Base-by-base conservation (phyloP, 345 rosid genomes). In the Sonneratia caseolaris region DNA sequence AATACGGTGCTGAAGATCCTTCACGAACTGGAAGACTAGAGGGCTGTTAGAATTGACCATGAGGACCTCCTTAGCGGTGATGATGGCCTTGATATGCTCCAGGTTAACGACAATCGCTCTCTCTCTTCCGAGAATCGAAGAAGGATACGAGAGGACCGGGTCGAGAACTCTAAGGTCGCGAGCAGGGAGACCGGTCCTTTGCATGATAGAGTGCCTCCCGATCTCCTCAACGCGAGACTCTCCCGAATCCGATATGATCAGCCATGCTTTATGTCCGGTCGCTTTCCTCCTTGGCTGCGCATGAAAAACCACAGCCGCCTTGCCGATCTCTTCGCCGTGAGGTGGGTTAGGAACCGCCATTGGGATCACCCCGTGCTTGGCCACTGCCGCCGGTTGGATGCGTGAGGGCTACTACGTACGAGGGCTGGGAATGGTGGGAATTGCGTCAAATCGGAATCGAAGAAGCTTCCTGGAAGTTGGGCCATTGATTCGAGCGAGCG, bases 61-160 rank as follows among this genome's bases (percentile, higher is more conserved):
- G 38, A 82, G 14, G 12, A 86, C 80, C 78, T 86, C 87, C 53
- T 68, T 74, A 66, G 89, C 83, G 5, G 87, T 84, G 72, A 86
- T 75, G 48, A 86, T 78, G 35, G 86, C 87, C 74, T 77, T 84
- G 66, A 86, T 82, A 75, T 84, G 89, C 70, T 84, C 89, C 67
- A 86, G 51, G 65, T 84, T 86, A 48, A 84, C 69, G 48, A 84
- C 86, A 48, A 82, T 81, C 27, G 87, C 86, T 57, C 87, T 66
- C 73, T 84, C 89, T 48, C 89, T 71, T 8, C 89, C 87, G 22
- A 86, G 76, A 45, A 86, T 81, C 40, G 89, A 75, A 16, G 89
- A 86, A 1, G 87, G 89, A 56, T 84, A 84, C 7, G 89, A 84
- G 3, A 86, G 84, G 36, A 84, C 49, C 2, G 89, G 89, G 42